Base-by-base conservation (phyloP, 148 eudicot genomes). In the Amaranthus cruentus region DNA sequence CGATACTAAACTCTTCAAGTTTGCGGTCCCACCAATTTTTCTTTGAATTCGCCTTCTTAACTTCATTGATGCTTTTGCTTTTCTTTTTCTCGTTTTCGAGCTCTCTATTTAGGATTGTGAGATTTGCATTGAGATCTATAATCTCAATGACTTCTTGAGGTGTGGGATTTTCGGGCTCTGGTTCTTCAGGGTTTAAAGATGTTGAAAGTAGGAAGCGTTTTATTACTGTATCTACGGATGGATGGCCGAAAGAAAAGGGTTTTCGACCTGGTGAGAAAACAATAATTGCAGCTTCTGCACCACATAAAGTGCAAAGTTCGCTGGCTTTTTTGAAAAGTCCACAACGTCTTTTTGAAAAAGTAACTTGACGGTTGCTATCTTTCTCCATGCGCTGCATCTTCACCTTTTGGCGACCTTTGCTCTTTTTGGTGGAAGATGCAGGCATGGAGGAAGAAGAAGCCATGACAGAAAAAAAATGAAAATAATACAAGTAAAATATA, bases 11-110 rank as follows among this genome's bases (percentile, higher is more conserved):
- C 4, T 75, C 71, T 2, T 73, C 81, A n/a, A 84, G 60, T 0
- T 86, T 80, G 6, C 62, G 65, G 53, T 86, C 85, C 88, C 87
- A 84, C 91, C 86, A 85, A 46, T 55, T 47, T 5, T 77, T 59
- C 3, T 49, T 65, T 12, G 66, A 69, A 9, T 76, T 62, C 4
- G 66, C 75, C 71, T 76, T 80, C 55, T 80, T 70, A 50, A 82
- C 63, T 7, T 63, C 56, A 44, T 11, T 75, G 6, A 88, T 75
- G 53, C 60, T 70, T 63, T 86, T 85, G 0, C 81, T 73, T 13
- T 78, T 75, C 69, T 81, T 79, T 71, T 72, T 86, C 58, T 79
- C 88, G 0, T 52, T 9, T 59, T 86, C 85, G 11, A 86, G 4
- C 3, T 79, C 79, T 10, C 62, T 73, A 6, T 59, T 64, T 7